These are phyloP conservation scores for Claviceps sp. DNA, from an alignment of 2,329 filamentous ascomycete genomes.

Conservation along the genomic window DNA sequence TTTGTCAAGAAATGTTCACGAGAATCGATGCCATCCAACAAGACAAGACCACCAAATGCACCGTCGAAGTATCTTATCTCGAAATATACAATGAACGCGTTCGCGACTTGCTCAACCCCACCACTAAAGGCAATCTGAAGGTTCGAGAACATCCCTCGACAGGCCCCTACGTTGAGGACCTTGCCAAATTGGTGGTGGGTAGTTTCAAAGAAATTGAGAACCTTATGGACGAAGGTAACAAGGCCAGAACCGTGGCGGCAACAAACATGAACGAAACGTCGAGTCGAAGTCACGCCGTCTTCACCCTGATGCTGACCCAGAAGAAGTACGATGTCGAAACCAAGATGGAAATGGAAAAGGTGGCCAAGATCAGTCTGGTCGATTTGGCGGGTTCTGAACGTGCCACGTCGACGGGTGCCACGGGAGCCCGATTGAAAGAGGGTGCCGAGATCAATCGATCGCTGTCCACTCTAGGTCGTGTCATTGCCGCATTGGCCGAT, in stretches of 20 bases:
- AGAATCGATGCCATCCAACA: conserved; percentile 58
- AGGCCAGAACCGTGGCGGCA: conserved; percentile 90
- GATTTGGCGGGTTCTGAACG: conserved; percentile 96
- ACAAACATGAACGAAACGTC: conserved; percentile 99
- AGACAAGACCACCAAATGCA: conserved; percentile 71
- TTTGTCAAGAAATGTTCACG: conserved; percentile 96
- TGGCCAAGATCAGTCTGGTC: conserved; percentile 93
- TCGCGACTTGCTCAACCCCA: conserved; percentile 84
- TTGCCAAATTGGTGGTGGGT: conserved; percentile 86
- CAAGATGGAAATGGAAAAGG: conserved; percentile 94
- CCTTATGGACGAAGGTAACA: conserved; percentile 98
- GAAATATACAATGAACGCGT: conserved; percentile 99
- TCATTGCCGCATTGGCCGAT: conserved; percentile 91
- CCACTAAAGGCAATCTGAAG: conserved; percentile 91
- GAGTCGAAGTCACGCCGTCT: conserved; percentile 94
- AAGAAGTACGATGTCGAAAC: conserved; percentile 85
- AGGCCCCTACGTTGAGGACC: conserved; percentile 93
- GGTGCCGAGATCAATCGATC: conserved; percentile 98
- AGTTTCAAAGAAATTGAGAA: conserved; percentile 94
- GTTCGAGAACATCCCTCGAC: conserved; percentile 96
- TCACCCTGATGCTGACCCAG: conserved; percentile 89
- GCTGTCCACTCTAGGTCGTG: conserved; percentile 87
- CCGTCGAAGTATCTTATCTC: conserved; percentile 94
- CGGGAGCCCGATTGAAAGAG: conserved; percentile 87
- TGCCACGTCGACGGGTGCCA: conserved; percentile 93